Evolutionary conservation across 208 protist species (phyloP), one percentile per base, ranked within the genome.

Genomic region (Porcisia hertigi): DNA sequence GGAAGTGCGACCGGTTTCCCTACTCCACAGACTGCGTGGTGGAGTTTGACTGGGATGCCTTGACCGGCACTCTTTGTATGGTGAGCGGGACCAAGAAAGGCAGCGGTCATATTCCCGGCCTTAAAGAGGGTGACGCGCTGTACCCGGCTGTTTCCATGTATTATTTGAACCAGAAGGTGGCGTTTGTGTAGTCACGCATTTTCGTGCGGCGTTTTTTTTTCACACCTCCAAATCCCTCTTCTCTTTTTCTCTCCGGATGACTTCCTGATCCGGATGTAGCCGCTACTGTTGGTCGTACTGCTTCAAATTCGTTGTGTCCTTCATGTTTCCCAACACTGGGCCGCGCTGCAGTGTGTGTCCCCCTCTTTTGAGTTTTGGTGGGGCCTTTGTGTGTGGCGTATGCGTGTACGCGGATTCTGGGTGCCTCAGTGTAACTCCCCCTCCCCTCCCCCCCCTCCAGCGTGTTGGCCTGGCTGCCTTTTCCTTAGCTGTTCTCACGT

Each of bases 131-230:
- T 49, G 91, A 97, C 59, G 77, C 83, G 11, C 71, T 97, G 16
- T 98, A 93, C 63, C 94, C 94, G 8, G 92, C 94, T 45, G 78
- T 98, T 34, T 97, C 93, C 41, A 93, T 98, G 91, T 98, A 97
- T 74, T 98, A 98, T 75, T 71, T 96, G 39, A 97, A 97, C 77
- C 94, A 98, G 63, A 96, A 96, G 64, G 76, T 98, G 16, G 79
- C 88, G 4, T 98, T 98, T 91, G 94, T 98, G 14, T 98, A 82
- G 76, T 18, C 20, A 7, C 8, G 2, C 14, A 34, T 49, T 34
- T 63, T 7, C 16, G 41, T n/a, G 14, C 11, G 5, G 60, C 60
- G 18, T 45, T 65, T 65, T 6, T 45, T n/a, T 20, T 4, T 58
- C 25, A 57, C 23, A 9, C 11, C n/a, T 16, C 0, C 49, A 3